These are phyloP conservation scores for Aspergillus aculeatinus DNA, from an alignment of 2,329 filamentous ascomycete genomes.

Conservation along the genomic window DNA sequence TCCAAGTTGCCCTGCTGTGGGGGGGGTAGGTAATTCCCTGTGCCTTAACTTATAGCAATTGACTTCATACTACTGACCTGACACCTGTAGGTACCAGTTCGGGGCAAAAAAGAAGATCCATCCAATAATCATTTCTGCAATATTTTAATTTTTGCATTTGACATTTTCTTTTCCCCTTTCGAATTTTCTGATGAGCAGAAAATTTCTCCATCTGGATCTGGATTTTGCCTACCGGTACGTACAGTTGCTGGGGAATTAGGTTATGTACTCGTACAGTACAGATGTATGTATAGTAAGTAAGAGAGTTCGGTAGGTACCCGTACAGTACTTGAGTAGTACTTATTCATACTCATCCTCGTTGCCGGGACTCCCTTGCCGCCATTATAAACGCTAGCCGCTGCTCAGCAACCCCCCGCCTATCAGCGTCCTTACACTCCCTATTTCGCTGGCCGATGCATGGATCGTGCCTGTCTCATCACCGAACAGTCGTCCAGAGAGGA, in stretches of 20 bases:
- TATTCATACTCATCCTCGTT: constrained; percentile 24
- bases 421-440: constrained; percentile 23
- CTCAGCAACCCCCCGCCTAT: constrained; percentile 37
- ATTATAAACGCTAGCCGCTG: constrained; percentile 30
- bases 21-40: neutral
- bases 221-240: neutral
- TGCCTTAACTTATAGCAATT: neutral
- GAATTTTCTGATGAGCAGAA: neutral
- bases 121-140: neutral
- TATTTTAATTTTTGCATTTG: neutral
- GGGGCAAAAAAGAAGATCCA: neutral
- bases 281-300: constrained; percentile 6
- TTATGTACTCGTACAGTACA: constrained; percentile 3
- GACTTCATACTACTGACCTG: neutral
- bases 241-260: neutral
- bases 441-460: constrained; percentile 25
- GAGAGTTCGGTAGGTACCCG: constrained; percentile 10
- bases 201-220: neutral
- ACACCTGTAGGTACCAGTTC: constrained; percentile 10
- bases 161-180: neutral
- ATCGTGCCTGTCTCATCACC: constrained; percentile 27
- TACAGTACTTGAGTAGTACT: neutral
- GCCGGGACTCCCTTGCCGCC: constrained; percentile 42
- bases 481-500: neutral
- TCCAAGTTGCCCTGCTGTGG: neutral